Evolutionary conservation across 441 rosid species (phyloP).

Genomic region (Capsella rubella): DNA sequence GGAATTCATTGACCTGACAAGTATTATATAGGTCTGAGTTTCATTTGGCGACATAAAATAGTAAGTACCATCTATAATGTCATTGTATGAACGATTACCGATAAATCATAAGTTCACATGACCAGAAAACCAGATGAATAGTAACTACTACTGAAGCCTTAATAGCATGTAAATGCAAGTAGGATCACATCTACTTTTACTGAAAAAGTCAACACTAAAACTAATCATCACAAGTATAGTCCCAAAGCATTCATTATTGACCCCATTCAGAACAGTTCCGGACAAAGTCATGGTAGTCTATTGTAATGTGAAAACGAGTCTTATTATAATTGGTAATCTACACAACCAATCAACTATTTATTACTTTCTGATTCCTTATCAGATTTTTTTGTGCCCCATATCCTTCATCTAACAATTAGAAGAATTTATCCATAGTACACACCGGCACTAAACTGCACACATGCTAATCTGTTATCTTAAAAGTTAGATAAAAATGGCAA

Average conservation of each 20-base stretch:
- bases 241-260: not conserved
- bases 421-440: constrained; percentile 15
- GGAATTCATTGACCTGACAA: constrained; percentile 91
- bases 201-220: constrained; percentile 14
- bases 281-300: constrained; percentile 29
- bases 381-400: not conserved
- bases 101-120: constrained; percentile 17
- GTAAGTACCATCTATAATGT: not conserved
- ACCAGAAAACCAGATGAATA: constrained; percentile 20
- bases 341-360: not conserved
- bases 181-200: constrained; percentile 13
- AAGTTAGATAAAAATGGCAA: constrained; percentile 28
- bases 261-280: constrained; percentile 20
- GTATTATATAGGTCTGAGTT: constrained; percentile 31
- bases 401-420: constrained; percentile 16
- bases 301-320: constrained; percentile 3
- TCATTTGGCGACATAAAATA: not conserved
- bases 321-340: constrained; percentile 17
- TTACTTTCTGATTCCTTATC: constrained; percentile 18
- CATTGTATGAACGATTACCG: constrained; percentile 17
- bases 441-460: constrained; percentile 1
- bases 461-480: constrained; percentile 14
- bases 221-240: constrained; percentile 15
- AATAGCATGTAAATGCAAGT: constrained; percentile 26
- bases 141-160: not conserved